Evolutionary conservation across 805 yeast species (phyloP).

Genomic region (Candida orba): DNA sequence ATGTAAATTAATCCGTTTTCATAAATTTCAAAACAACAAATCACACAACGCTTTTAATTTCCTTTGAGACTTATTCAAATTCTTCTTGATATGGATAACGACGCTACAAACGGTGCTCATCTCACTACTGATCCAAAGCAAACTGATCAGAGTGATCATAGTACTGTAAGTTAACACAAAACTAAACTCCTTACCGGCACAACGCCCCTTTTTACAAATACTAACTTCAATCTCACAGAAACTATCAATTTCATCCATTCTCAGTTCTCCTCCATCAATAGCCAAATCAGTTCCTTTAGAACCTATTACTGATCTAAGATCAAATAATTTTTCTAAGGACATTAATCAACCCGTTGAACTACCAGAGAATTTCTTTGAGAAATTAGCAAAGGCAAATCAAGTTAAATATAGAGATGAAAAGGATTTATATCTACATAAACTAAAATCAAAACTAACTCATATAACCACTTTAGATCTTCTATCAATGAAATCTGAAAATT

Average conservation of each 20-base stretch:
- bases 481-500: slow-evolving; percentile 18
- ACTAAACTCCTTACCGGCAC: not conserved
- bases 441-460: slow-evolving; percentile 21
- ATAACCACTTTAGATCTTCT: slow-evolving; percentile 22
- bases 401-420: slow-evolving; percentile 17
- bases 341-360: not conserved
- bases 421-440: slow-evolving; percentile 16
- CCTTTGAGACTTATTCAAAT: not conserved
- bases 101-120: not conserved
- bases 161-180: not conserved
- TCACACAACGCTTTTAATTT: not conserved
- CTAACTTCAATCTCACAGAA: not conserved
- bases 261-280: slow-evolving; percentile 3
- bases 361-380: slow-evolving; percentile 12
- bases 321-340: not conserved
- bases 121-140: not conserved
- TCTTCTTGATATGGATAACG: not conserved
- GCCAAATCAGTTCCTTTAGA: not conserved
- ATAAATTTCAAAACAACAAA: not conserved
- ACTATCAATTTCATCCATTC: slow-evolving; percentile 2
- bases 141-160: not conserved
- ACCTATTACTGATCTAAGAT: too few relatives aligned
- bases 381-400: slow-evolving; percentile 18
- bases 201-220: not conserved
- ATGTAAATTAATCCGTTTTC: not conserved